phyloP scores from a whole-genome alignment of 2,329 filamentous ascomycete species.

The Exutisphaerella laricina region DNA sequence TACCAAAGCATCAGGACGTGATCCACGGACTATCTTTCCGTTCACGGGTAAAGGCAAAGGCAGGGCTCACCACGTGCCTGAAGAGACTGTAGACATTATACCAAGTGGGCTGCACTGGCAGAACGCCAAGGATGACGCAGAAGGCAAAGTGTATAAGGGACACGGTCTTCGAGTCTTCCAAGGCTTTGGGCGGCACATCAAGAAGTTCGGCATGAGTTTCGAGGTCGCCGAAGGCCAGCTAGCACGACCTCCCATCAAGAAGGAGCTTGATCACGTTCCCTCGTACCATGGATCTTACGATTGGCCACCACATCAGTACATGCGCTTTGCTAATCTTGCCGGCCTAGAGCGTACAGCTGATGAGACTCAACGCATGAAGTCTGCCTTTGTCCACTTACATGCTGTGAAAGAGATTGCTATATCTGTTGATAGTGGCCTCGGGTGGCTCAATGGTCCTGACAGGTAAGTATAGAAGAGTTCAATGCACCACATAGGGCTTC shows the following conservation, averaged over 20 bases:
- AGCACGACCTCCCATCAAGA: slow-evolving; percentile 51
- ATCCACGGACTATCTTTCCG: neutral
- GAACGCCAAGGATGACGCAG: slow-evolving; percentile 34
- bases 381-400: slow-evolving; percentile 53
- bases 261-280: slow-evolving; percentile 48
- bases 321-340: slow-evolving; percentile 54
- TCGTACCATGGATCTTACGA: slow-evolving; percentile 61
- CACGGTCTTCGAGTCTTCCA: slow-evolving; percentile 58
- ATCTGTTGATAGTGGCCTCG: slow-evolving; percentile 62
- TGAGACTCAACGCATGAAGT: slow-evolving; percentile 56
- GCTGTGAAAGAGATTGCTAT: slow-evolving; percentile 59
- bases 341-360: slow-evolving; percentile 59
- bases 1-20: slow-evolving; percentile 17
- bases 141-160: slow-evolving; percentile 46
- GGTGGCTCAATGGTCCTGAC: slow-evolving; percentile 61
- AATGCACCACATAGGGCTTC: too few relatives aligned
- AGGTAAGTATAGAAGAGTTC: too few relatives aligned
- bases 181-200: slow-evolving; percentile 56
- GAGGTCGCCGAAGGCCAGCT: slow-evolving; percentile 56
- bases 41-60: slow-evolving; percentile 16
- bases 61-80: slow-evolving; percentile 19
- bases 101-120: slow-evolving; percentile 35
- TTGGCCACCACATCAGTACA: slow-evolving; percentile 58
- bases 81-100: slow-evolving; percentile 15
- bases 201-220: slow-evolving; percentile 61